Percentiles rank a stretch among this genome's conserved stretches.
phyloP scores from a whole-genome alignment of 768 basidiomycete species.

The Tephrocybe sp. region DNA sequence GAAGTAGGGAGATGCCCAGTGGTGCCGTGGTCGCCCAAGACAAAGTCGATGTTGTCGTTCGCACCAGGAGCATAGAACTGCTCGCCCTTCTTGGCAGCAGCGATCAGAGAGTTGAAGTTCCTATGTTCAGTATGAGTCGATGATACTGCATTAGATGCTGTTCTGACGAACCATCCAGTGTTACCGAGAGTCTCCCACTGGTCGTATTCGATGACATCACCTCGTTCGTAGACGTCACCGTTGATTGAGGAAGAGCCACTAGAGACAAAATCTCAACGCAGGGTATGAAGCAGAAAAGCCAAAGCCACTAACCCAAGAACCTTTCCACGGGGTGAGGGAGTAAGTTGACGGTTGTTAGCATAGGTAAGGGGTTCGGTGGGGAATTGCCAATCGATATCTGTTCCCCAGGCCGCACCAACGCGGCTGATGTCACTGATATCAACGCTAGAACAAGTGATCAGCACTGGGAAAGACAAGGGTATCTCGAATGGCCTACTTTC shows the following conservation, averaged over 20 bases:
- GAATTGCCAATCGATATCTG: neutral
- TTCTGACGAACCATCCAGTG: neutral
- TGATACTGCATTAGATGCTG: too few relatives aligned
- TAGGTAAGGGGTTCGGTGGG: neutral
- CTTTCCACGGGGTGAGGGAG: neutral
- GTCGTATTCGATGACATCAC: neutral
- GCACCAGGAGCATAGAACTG: too few relatives aligned
- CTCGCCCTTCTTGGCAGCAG: too few relatives aligned
- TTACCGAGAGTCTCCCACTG: neutral
- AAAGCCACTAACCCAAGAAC: too few relatives aligned
- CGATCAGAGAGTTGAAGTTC: too few relatives aligned
- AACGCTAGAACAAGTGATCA: neutral
- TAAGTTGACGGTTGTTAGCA: neutral
- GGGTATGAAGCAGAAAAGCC: too few relatives aligned
- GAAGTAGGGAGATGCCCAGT: too few relatives aligned
- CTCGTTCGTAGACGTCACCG: neutral
- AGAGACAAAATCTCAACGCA: neutral
- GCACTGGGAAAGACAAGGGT: neutral
- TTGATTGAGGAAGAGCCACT: neutral
- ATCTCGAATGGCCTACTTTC: neutral
- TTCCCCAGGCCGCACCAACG: neutral
- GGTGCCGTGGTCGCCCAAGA: too few relatives aligned
- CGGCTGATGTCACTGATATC: neutral
- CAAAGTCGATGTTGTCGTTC: too few relatives aligned
- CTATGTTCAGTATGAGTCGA: too few relatives aligned